These are phyloP conservation scores for Pseudonectria buxi DNA, from an alignment of 2,329 filamentous ascomycete species.

Conservation along the genomic window DNA sequence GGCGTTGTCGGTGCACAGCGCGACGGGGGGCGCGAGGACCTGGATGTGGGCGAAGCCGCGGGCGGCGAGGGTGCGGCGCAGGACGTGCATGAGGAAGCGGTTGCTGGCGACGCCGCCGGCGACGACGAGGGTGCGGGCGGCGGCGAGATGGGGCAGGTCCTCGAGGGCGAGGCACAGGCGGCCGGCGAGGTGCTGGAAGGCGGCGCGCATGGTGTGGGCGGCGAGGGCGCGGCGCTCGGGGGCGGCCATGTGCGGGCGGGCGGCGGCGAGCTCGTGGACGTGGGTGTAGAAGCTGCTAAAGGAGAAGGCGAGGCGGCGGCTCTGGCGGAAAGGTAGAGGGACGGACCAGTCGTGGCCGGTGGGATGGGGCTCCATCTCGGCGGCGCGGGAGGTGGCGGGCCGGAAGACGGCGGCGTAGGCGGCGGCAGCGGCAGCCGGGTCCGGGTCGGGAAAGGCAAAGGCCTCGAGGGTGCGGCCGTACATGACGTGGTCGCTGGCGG, in stretches of 20 bases:
- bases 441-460: conserved; percentile 61
- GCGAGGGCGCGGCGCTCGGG: conserved; percentile 64
- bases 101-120: conserved; percentile 91
- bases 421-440: conserved; percentile 9
- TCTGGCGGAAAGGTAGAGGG: conserved; percentile 56
- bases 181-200: conserved; percentile 81
- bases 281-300: conserved; percentile 64
- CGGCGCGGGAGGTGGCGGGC: conserved; percentile 49
- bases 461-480: conserved; percentile 74
- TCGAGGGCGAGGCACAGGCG: conserved; percentile 64
- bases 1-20: conserved; percentile 88
- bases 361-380: conserved; percentile 45
- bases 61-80: conserved; percentile 50
- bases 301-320: conserved; percentile 56
- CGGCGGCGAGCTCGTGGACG: conserved; percentile 34
- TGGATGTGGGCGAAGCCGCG: conserved; percentile 56
- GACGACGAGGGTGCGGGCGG: conserved; percentile 63
- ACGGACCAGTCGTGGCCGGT: conserved; percentile 55
- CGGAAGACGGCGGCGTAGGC: conserved; percentile 42
- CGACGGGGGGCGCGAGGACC: conserved; percentile 67
- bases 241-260: conserved; percentile 36
- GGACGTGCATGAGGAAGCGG: conserved; percentile 64
- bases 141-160: conserved; percentile 20
- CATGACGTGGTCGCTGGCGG: conserved; percentile 55
- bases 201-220: conserved; percentile 65